These are phyloP conservation scores for Panicum hallii DNA, from an alignment of 202 grass and related monocot genomes.

Conservation along the genomic window DNA sequence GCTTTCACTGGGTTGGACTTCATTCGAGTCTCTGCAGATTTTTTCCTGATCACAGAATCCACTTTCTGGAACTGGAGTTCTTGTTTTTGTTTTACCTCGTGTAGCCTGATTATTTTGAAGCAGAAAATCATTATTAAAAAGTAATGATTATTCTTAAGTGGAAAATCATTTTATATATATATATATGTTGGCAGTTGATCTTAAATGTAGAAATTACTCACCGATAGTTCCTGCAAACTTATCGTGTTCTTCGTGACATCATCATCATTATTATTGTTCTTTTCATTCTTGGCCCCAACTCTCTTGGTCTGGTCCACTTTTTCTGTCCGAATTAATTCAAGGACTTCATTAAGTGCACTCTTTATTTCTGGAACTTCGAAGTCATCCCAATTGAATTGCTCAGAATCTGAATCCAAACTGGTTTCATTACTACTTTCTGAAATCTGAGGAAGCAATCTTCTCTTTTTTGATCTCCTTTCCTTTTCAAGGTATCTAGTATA, in stretches of 20 bases:
- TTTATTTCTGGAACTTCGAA: constrained; percentile 85
- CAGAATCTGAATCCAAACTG: constrained; percentile 46
- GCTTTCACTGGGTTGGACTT: constrained; percentile 44
- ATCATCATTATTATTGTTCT: constrained; percentile 41
- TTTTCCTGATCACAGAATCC: constrained; percentile 30
- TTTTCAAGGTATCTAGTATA: constrained; percentile 66
- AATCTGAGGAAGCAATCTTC: constrained; percentile 46
- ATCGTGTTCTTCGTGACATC: constrained; percentile 29
- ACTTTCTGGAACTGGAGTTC: constrained; percentile 39
- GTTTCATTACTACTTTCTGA: constrained; percentile 46
- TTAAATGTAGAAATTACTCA: constrained; percentile 57
- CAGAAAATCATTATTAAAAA: constrained; percentile 17
- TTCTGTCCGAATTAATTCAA: constrained; percentile 76
- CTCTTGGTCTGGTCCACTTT: constrained; percentile 70
- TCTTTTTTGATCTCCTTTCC: constrained; percentile 51
- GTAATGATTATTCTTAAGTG: not conserved
- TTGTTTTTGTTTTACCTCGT: constrained; percentile 40
- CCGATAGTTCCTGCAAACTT: constrained; percentile 49
- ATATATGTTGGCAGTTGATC: constrained; percentile 17
- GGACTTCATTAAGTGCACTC: constrained; percentile 76
- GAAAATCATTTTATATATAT: constrained; percentile 27
- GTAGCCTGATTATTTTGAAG: constrained; percentile 46
- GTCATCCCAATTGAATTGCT: constrained; percentile 76
- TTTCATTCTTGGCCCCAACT: constrained; percentile 48
- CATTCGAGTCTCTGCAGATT: constrained; percentile 36